Percentiles rank a stretch among this genome's conserved stretches.
Conservation (phyloP, 1,139 yeast species). For the Lodderomyces metapsilosis region DNA sequence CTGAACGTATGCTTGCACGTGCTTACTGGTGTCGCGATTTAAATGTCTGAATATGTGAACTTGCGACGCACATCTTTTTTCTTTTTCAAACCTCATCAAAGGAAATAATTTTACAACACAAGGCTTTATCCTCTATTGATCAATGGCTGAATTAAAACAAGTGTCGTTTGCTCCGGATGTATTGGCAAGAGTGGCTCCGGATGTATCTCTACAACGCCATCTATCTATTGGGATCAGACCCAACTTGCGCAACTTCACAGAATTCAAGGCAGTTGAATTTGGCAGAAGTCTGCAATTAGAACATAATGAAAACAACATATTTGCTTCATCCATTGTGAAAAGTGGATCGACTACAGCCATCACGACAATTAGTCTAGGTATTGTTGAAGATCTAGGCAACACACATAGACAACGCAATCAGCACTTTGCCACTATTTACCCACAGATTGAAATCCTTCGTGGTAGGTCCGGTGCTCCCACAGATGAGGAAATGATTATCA, state of each 20-base stretch:
- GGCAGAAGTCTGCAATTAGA: constrained; percentile 22
- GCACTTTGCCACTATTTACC: constrained; percentile 53
- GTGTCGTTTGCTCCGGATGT: constrained; percentile 76
- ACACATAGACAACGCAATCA: constrained; percentile 18
- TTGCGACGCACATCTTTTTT: too few species aligned
- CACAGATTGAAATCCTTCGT: constrained; percentile 77
- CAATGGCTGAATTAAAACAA: constrained; percentile 26
- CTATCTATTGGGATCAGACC: constrained; percentile 71
- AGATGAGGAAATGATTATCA: constrained; percentile 82
- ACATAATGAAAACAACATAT: constrained; percentile 39
- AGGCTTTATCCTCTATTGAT: neutral
- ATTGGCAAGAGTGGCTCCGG: constrained; percentile 83
- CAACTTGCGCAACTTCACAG: constrained; percentile 65
- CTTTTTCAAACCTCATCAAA: constrained; percentile 1
- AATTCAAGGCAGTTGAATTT: constrained; percentile 61
- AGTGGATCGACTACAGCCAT: constrained; percentile 76
- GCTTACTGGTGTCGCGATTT: too few species aligned
- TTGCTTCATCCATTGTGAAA: constrained; percentile 73
- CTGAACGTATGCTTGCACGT: too few species aligned
- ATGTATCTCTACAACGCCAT: constrained; percentile 76
- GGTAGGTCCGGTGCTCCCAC: constrained; percentile 83
- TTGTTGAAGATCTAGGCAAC: constrained; percentile 47
- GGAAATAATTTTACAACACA: neutral
- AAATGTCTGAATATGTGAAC: too few species aligned
- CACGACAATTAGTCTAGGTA: constrained; percentile 72